Evolutionary conservation across 148 eudicot species (phyloP).

Genomic region (Amaranthus cruentus): DNA sequence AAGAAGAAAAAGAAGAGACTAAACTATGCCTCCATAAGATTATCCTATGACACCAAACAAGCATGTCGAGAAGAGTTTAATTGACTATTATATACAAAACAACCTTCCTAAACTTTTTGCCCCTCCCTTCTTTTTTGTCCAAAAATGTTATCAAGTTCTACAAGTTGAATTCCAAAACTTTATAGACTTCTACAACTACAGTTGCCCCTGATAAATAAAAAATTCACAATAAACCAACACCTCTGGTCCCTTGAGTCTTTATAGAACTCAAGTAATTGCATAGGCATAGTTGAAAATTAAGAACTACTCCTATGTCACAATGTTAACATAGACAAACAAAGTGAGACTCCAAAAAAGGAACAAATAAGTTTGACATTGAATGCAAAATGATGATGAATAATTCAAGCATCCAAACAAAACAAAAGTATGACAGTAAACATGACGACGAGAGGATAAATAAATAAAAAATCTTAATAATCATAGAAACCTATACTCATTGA

Average conservation of each 20-base stretch:
- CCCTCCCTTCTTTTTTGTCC: no score
- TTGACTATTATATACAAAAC: no score
- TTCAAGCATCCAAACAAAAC: neutral
- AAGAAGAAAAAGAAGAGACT: no score
- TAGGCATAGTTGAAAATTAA: neutral
- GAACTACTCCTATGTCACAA: neutral
- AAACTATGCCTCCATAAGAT: no score
- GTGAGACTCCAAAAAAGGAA: neutral
- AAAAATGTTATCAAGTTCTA: no score
- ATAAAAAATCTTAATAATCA: neutral
- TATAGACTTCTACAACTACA: neutral
- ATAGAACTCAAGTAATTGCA: neutral
- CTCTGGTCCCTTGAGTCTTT: neutral
- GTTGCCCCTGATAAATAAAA: neutral
- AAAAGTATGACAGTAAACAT: neutral
- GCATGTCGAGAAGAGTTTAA: no score
- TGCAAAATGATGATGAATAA: constrained; percentile 1
- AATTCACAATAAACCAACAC: neutral
- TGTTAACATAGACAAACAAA: neutral
- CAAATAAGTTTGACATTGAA: neutral
- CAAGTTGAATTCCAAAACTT: no score
- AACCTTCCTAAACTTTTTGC: no score
- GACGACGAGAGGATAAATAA: neutral
- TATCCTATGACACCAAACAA: no score
- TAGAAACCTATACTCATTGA: neutral